Percentiles rank a stretch among this genome's conserved stretches.
These are phyloP conservation scores for Neofusicoccum parvum DNA, from an alignment of 2,329 filamentous ascomycete genomes.

Conservation along the genomic window DNA sequence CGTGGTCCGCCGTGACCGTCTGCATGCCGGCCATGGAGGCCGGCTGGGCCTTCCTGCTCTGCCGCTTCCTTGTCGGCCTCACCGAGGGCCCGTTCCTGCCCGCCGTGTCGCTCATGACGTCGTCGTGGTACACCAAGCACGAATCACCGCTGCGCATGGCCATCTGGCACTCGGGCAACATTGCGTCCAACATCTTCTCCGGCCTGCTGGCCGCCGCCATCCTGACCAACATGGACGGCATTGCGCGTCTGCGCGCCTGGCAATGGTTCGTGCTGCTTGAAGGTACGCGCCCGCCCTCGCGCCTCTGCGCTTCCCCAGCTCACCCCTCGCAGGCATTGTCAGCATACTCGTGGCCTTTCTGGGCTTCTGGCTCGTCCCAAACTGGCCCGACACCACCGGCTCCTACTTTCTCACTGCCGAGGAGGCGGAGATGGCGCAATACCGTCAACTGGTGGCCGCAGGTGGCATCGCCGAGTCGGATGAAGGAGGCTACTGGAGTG, in stretches of 20 bases:
- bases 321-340: slow-evolving; percentile 22
- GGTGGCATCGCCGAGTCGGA: slow-evolving; percentile 24
- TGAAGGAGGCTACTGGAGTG: slow-evolving; percentile 43
- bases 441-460: not conserved
- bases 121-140: slow-evolving; percentile 56
- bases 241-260: slow-evolving; percentile 37
- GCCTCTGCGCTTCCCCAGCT: not conserved
- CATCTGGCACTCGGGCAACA: slow-evolving; percentile 54
- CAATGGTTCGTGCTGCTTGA: slow-evolving; percentile 38
- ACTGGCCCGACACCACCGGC: slow-evolving; percentile 57
- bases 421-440: slow-evolving; percentile 41
- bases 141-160: slow-evolving; percentile 54
- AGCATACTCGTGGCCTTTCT: slow-evolving; percentile 38
- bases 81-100: slow-evolving; percentile 44
- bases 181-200: slow-evolving; percentile 55
- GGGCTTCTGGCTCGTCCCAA: slow-evolving; percentile 44
- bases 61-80: slow-evolving; percentile 43
- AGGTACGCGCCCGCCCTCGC: slow-evolving; percentile 25
- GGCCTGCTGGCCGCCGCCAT: slow-evolving; percentile 58
- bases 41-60: slow-evolving; percentile 38
- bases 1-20: slow-evolving; percentile 47
- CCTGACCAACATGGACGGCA: slow-evolving; percentile 40
- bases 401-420: slow-evolving; percentile 38
- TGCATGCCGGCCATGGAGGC: slow-evolving; percentile 47
- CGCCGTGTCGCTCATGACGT: slow-evolving; percentile 38